phyloP scores from a whole-genome alignment of 1,139 yeast species.

The Sugiyamaella castrensis region DNA sequence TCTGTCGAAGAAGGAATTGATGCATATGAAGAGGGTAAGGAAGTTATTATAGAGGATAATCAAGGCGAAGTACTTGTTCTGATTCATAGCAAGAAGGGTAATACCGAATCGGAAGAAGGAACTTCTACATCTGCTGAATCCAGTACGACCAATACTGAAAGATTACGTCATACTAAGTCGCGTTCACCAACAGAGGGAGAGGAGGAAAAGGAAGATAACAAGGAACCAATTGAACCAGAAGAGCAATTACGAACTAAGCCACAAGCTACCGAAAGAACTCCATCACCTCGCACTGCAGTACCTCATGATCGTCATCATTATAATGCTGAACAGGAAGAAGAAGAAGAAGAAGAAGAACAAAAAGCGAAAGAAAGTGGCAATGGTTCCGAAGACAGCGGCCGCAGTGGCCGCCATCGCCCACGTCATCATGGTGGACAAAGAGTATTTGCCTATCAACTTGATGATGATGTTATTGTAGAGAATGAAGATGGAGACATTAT shows the following conservation, averaged over 20 bases:
- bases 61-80: slow-evolving; percentile 71
- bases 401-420: neutral
- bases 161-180: too few relatives aligned
- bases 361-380: neutral
- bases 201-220: too few relatives aligned
- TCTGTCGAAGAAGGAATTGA: slow-evolving; percentile 31
- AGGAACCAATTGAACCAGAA: too few relatives aligned
- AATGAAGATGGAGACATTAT: slow-evolving; percentile 90
- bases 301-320: too few relatives aligned
- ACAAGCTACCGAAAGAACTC: too few relatives aligned
- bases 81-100: slow-evolving; percentile 20
- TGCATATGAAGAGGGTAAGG: slow-evolving; percentile 72
- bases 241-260: too few relatives aligned
- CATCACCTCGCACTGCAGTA: too few relatives aligned
- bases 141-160: too few relatives aligned
- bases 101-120: slow-evolving; percentile 5
- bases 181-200: too few relatives aligned
- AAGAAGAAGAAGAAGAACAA: slow-evolving; percentile 1
- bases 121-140: neutral
- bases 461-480: slow-evolving; percentile 76
- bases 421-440: slow-evolving; percentile 21
- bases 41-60: slow-evolving; percentile 72
- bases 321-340: neutral
- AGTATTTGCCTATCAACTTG: slow-evolving; percentile 59
- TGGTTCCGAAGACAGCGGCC: slow-evolving; percentile 2